Evolutionary conservation across 257 asterid species (phyloP).

Genomic region (Verbena officinalis): DNA sequence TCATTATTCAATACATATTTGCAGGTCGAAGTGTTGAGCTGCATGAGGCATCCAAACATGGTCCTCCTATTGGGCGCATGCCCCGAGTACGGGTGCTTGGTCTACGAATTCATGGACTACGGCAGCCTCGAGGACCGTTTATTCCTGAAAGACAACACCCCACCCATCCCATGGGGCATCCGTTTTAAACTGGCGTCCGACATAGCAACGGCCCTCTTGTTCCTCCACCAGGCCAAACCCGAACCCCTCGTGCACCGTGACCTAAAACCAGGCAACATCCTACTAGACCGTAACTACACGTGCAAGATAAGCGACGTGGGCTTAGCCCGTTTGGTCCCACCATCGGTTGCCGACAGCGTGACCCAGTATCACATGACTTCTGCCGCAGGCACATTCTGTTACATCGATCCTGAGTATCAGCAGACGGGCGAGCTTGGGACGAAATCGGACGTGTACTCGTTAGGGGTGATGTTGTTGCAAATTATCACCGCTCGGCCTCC

Average conservation of each 20-base stretch:
- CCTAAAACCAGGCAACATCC: constrained; percentile 80
- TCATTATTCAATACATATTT: not conserved
- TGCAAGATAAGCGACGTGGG: constrained; percentile 92
- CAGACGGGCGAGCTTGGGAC: constrained; percentile 77
- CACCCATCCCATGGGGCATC: constrained; percentile 70
- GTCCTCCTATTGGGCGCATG: constrained; percentile 84
- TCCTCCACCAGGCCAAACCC: constrained; percentile 86
- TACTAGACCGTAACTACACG: constrained; percentile 58
- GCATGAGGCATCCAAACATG: constrained; percentile 85
- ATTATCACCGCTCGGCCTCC: constrained; percentile 80
- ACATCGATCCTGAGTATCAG: constrained; percentile 84
- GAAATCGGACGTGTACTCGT: constrained; percentile 71
- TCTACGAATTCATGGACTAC: constrained; percentile 77
- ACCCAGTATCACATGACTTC: constrained; percentile 84
- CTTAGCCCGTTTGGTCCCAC: constrained; percentile 73
- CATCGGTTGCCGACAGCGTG: constrained; percentile 60
- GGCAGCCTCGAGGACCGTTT: constrained; percentile 84
- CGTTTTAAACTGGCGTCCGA: constrained; percentile 77
- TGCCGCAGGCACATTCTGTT: constrained; percentile 85
- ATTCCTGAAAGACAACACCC: constrained; percentile 67
- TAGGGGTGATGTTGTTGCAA: constrained; percentile 72
- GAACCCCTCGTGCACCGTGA: constrained; percentile 87
- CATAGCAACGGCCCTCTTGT: constrained; percentile 70
- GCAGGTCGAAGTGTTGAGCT: constrained; percentile 72
- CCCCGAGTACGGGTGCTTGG: constrained; percentile 82